Conservation (phyloP, 2,329 filamentous ascomycete genomes). For the Fusarium marasasianum region DNA sequence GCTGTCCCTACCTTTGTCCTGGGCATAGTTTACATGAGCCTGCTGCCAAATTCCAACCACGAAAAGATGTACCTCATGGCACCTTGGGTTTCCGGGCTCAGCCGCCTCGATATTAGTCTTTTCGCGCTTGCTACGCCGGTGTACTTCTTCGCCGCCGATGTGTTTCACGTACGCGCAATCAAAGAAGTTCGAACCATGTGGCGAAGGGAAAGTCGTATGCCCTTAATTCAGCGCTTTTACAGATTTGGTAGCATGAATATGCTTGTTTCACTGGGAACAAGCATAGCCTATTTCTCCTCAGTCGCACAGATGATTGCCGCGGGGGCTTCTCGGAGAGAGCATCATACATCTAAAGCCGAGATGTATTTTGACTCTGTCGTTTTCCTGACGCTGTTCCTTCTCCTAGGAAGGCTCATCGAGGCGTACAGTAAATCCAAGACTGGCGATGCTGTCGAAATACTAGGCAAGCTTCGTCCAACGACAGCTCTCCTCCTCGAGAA, state of each 20-base stretch:
- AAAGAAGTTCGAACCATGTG: slow-evolving; percentile 84
- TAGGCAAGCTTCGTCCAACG: slow-evolving; percentile 80
- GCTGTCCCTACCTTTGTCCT: slow-evolving; percentile 87
- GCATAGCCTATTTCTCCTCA: slow-evolving; percentile 86
- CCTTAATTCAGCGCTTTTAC: slow-evolving; percentile 79
- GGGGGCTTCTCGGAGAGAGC: slow-evolving; percentile 53
- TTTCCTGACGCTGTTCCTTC: slow-evolving; percentile 88
- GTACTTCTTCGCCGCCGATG: slow-evolving; percentile 85
- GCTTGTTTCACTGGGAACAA: slow-evolving; percentile 87
- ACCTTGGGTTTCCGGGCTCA: slow-evolving; percentile 76
- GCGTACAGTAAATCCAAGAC: slow-evolving; percentile 92
- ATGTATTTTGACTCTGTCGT: slow-evolving; percentile 94
- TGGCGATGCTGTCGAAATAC: slow-evolving; percentile 82
- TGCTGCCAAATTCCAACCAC: slow-evolving; percentile 69
- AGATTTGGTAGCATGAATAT: slow-evolving; percentile 98
- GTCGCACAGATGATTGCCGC: slow-evolving; percentile 77
- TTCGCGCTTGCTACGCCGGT: slow-evolving; percentile 86
- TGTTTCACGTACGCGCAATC: slow-evolving; percentile 81
- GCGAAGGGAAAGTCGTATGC: slow-evolving; percentile 77
- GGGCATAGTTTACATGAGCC: slow-evolving; percentile 90
- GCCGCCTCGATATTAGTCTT: slow-evolving; percentile 79
- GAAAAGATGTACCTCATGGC: slow-evolving; percentile 74
- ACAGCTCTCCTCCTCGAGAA: slow-evolving; percentile 76
- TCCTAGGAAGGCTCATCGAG: slow-evolving; percentile 79
- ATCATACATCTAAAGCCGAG: slow-evolving; percentile 40